Evolutionary conservation across 73 alveolate species (phyloP).

Genomic region (Paramecium octaurelia): DNA sequence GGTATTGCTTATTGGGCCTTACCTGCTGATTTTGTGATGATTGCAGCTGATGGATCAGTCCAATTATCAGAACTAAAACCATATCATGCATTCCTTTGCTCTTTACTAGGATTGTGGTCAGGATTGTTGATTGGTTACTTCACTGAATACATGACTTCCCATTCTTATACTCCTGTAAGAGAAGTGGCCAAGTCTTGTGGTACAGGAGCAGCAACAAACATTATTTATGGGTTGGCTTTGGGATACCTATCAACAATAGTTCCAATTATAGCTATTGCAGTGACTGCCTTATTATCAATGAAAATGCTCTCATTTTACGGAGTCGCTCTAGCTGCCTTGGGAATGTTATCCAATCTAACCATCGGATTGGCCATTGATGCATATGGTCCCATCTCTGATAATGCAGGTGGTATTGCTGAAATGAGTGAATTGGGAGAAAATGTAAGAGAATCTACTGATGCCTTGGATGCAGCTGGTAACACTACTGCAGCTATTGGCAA

Average conservation of each 20-base stretch:
- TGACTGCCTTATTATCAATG: slow-evolving; percentile 76
- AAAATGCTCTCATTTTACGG: slow-evolving; percentile 84
- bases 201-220: slow-evolving; percentile 95
- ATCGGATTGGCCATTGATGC: slow-evolving; percentile 93
- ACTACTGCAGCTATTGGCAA: slow-evolving; percentile 95
- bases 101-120: slow-evolving; percentile 83
- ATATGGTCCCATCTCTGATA: slow-evolving; percentile 95
- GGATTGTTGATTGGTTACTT: slow-evolving; percentile 82
- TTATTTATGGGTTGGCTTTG: slow-evolving; percentile 90
- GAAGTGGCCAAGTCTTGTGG: slow-evolving; percentile 90
- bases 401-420: slow-evolving; percentile 99
- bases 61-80: slow-evolving; percentile 44
- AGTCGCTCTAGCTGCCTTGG: slow-evolving; percentile 93
- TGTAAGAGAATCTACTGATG: slow-evolving; percentile 92
- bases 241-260: slow-evolving; percentile 86
- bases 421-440: slow-evolving; percentile 83
- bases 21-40: slow-evolving; percentile 69
- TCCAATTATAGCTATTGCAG: slow-evolving; percentile 82
- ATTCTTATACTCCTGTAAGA: slow-evolving; percentile 87
- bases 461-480: slow-evolving; percentile 97
- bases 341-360: slow-evolving; percentile 91
- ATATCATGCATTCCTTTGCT: slow-evolving; percentile 66
- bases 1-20: slow-evolving; percentile 49
- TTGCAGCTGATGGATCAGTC: slow-evolving; percentile 47
- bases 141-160: slow-evolving; percentile 92